Conservation (phyloP, 2,329 filamentous ascomycete genomes). For the Trichoderma gracile region DNA sequence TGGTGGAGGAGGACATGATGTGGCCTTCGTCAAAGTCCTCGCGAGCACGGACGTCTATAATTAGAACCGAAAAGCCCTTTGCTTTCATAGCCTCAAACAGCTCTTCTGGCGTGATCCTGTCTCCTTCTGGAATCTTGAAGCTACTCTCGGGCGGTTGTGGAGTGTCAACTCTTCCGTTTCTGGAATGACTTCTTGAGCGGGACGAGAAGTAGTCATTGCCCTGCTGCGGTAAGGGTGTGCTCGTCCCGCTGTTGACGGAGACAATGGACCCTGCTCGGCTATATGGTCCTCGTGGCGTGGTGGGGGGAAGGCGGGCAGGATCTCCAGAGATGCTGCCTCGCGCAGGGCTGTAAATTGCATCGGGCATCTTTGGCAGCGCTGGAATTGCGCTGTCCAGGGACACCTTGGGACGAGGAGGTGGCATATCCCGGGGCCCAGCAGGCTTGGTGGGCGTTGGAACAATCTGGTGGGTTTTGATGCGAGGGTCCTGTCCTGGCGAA, state of each 20-base stretch:
- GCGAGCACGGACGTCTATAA: constrained; percentile 83
- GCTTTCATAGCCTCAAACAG: constrained; percentile 68
- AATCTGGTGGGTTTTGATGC: constrained; percentile 53
- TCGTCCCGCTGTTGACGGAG: constrained; percentile 39
- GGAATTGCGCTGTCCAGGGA: constrained; percentile 55
- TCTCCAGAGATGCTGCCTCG: constrained; percentile 68
- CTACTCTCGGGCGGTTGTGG: constrained; percentile 43
- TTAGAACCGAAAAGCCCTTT: constrained; percentile 59
- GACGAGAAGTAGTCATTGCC: constrained; percentile 38
- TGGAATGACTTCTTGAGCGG: constrained; percentile 33
- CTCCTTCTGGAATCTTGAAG: constrained; percentile 54
- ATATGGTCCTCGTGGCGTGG: constrained; percentile 63
- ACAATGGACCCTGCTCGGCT: constrained; percentile 58
- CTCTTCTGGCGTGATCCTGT: constrained; percentile 66
- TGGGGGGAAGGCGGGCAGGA: constrained; percentile 64
- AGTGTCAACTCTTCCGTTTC: constrained; percentile 24
- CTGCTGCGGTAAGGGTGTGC: constrained; percentile 35
- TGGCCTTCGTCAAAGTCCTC: constrained; percentile 85
- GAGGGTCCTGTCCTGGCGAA: constrained; percentile 51
- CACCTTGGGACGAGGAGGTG: constrained; percentile 45
- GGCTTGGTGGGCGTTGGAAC: constrained; percentile 37
- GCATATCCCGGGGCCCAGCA: constrained; percentile 56
- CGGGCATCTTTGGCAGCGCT: constrained; percentile 67
- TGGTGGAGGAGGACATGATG: constrained; percentile 77
- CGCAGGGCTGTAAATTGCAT: constrained; percentile 77